Percentiles rank a stretch among this genome's conserved stretches.
Evolutionary conservation across 768 basidiomycete species (phyloP).

Genomic region (Antrodiella citrinella): DNA sequence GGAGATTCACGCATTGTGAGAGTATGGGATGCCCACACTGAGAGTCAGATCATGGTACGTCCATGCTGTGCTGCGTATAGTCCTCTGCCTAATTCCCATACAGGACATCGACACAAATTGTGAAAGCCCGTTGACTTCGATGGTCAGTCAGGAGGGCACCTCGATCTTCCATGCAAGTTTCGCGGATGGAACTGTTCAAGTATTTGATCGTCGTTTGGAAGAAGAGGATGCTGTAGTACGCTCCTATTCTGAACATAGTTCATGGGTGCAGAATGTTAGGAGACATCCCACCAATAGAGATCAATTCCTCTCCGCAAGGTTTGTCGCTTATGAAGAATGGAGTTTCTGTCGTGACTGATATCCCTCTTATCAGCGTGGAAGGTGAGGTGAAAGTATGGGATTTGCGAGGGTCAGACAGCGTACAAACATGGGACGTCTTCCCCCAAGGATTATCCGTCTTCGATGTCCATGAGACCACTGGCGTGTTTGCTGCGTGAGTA

Average conservation of each 20-base stretch:
- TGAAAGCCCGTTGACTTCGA: conserved; percentile 82
- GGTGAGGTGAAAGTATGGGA: conserved; percentile 94
- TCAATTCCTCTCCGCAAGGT: conserved; percentile 87
- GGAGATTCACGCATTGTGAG: conserved; percentile 87
- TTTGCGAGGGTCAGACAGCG: conserved; percentile 51
- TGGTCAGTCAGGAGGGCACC: conserved; percentile 68
- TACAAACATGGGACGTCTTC: conserved; percentile 57
- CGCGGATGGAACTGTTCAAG: conserved; percentile 81
- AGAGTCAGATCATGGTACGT: conserved; percentile 64
- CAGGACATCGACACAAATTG: conserved; percentile 88
- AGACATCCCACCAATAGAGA: conserved; percentile 65
- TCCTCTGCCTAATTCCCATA: neutral
- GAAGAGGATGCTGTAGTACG: conserved; percentile 78
- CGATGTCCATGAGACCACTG: conserved; percentile 77
- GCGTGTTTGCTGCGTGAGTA: conserved; percentile 80
- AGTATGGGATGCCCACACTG: conserved; percentile 93
- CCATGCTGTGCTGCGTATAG: neutral
- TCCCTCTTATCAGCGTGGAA: conserved; percentile 48
- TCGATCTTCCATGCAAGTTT: conserved; percentile 86
- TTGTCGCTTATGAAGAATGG: conserved; percentile 16
- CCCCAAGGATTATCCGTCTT: conserved; percentile 73
- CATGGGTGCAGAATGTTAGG: conserved; percentile 88
- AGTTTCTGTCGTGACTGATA: neutral
- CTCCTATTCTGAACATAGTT: conserved; percentile 62
- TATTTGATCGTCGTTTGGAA: conserved; percentile 87